A percentile compares a stretch with the other conserved stretches of the same genome.
Conservation (phyloP, 768 basidiomycete genomes). For the Hygrophorus pudorinus region DNA sequence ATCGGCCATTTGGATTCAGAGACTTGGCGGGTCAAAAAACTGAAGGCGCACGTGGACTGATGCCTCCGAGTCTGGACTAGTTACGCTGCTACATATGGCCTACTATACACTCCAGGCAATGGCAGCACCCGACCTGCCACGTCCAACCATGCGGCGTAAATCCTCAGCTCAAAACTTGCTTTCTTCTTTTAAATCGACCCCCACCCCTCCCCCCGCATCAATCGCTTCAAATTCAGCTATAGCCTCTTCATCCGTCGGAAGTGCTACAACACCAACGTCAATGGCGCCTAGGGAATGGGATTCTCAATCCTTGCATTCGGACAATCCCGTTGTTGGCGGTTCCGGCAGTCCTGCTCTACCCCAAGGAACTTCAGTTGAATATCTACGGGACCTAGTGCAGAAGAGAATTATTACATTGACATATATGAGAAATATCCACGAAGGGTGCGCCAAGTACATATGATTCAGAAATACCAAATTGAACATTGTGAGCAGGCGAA, state of each 20-base stretch:
- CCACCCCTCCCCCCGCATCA: slow-evolving; percentile 24
- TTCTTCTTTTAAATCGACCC: slow-evolving; percentile 53
- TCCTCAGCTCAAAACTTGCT: slow-evolving; percentile 80
- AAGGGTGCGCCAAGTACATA: slow-evolving; percentile 47
- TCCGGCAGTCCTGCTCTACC: slow-evolving; percentile 35
- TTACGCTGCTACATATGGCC: slow-evolving; percentile 22
- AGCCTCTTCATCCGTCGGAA: slow-evolving; percentile 23
- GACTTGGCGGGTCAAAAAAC: neutral
- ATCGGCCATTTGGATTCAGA: slow-evolving; percentile 60
- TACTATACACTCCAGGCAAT: slow-evolving; percentile 16
- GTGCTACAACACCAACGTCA: slow-evolving; percentile 31
- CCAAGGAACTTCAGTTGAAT: slow-evolving; percentile 69
- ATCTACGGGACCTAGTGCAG: slow-evolving; percentile 68
- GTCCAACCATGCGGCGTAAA: slow-evolving; percentile 72
- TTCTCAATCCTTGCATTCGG: slow-evolving; percentile 53
- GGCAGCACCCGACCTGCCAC: slow-evolving; percentile 16
- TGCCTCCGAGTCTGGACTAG: neutral
- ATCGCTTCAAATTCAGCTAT: slow-evolving; percentile 23
- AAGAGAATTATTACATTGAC: slow-evolving; percentile 81
- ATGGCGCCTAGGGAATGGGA: slow-evolving; percentile 58
- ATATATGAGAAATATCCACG: slow-evolving; percentile 76
- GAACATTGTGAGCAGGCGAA: slow-evolving; percentile 36
- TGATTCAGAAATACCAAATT: slow-evolving; percentile 3
- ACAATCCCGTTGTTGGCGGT: slow-evolving; percentile 18
- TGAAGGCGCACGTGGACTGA: neutral